Evolutionary conservation across 148 eudicot genomes (phyloP).

Genomic region (Rhododendron griersonianum): DNA sequence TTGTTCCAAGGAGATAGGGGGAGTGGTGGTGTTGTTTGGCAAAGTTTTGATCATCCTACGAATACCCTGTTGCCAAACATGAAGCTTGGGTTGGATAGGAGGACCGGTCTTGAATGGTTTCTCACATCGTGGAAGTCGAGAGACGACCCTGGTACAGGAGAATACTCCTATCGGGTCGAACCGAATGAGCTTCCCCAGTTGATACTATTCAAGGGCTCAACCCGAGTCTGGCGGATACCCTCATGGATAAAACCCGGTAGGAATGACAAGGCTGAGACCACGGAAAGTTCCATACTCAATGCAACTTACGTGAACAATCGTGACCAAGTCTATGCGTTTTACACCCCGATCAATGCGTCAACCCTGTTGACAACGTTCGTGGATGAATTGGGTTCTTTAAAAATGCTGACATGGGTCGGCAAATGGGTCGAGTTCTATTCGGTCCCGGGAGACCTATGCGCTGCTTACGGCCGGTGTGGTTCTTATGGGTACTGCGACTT

Average conservation of each 20-base stretch:
- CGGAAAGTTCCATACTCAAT: not conserved
- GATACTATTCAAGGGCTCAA: not conserved
- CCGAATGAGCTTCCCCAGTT: not conserved
- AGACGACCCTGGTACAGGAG: not conserved
- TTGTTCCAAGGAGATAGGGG: too few species aligned
- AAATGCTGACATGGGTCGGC: not conserved
- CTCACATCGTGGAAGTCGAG: constrained; percentile 2
- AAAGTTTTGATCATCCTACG: constrained; percentile 7
- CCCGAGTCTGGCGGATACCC: not conserved
- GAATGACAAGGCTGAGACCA: not conserved
- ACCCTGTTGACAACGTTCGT: not conserved
- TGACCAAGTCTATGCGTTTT: not conserved
- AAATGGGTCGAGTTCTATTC: not conserved
- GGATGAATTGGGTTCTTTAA: not conserved
- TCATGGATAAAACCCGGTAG: not conserved
- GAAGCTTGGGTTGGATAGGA: not conserved
- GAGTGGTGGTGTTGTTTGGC: not conserved
- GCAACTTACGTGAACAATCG: not conserved
- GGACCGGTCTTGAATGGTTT: constrained; percentile 4
- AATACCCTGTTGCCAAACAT: not conserved
- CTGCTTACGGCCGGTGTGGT: not conserved
- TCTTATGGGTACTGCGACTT: not conserved
- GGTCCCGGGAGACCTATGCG: not conserved
- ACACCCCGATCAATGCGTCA: not conserved
- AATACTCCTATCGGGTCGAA: not conserved